Percentiles rank a stretch among this genome's conserved stretches.
Conservation (phyloP, 2,329 filamentous ascomycete species). For the Fusarium tricinctum region DNA sequence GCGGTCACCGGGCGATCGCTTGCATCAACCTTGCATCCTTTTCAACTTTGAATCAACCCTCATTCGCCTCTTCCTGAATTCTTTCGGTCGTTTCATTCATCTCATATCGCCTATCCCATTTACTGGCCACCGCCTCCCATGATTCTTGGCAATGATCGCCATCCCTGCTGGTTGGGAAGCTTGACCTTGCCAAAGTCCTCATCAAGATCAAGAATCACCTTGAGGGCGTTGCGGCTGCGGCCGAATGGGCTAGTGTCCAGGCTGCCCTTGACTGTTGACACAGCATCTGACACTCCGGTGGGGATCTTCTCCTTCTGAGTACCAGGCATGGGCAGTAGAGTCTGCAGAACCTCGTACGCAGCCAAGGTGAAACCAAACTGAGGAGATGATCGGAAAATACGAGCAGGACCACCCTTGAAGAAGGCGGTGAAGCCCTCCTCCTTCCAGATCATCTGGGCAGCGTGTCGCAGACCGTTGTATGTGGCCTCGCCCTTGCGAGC, state of each 20-base stretch:
- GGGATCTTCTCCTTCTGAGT: constrained; percentile 66
- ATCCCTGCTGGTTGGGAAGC: constrained; percentile 67
- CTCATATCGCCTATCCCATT: constrained; percentile 15
- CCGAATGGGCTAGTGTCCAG: constrained; percentile 64
- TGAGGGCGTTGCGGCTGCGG: constrained; percentile 88
- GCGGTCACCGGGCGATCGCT: constrained; percentile 38
- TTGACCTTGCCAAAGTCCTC: constrained; percentile 88
- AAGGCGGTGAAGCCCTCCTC: constrained; percentile 97
- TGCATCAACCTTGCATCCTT: constrained; percentile 24
- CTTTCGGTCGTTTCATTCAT: constrained; percentile 6
- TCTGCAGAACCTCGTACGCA: constrained; percentile 93
- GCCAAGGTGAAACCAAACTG: constrained; percentile 99
- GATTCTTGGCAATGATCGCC: constrained; percentile 66
- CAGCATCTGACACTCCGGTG: constrained; percentile 73
- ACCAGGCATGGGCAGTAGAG: constrained; percentile 79
- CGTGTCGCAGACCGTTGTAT: constrained; percentile 90
- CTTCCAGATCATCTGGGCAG: constrained; percentile 83
- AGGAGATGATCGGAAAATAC: constrained; percentile 93
- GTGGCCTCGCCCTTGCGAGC: constrained; percentile 92
- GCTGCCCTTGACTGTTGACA: constrained; percentile 59
- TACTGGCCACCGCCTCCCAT: constrained; percentile 60
- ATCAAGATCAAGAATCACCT: constrained; percentile 95
- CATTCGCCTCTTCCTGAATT: constrained; percentile 5
- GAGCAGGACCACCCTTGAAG: constrained; percentile 97
- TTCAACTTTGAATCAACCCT: constrained; percentile 16